phyloP scores from a whole-genome alignment of 2,329 filamentous ascomycete genomes.

The Penicillium sp. region DNA sequence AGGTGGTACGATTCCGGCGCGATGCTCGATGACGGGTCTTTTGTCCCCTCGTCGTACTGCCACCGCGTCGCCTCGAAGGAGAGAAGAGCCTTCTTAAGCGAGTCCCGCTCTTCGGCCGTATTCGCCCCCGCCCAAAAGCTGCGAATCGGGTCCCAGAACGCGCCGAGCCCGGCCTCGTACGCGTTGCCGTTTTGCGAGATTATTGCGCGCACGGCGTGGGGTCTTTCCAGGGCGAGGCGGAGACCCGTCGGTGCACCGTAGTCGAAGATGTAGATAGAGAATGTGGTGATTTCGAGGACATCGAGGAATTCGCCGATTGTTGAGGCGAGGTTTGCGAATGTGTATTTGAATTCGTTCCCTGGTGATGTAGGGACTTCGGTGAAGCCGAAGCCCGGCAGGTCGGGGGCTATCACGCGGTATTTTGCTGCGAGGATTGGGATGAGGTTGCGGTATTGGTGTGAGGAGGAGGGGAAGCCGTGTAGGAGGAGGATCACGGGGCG shows the following conservation, averaged over 20 bases:
- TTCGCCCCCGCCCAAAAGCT: slow-evolving; percentile 52
- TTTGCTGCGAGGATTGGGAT: slow-evolving; percentile 50
- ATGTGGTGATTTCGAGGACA: slow-evolving; percentile 53
- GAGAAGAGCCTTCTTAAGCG: slow-evolving; percentile 41
- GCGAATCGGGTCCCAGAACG: slow-evolving; percentile 57
- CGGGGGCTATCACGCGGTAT: slow-evolving; percentile 59
- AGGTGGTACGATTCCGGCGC: slow-evolving; percentile 54
- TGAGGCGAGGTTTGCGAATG: slow-evolving; percentile 57
- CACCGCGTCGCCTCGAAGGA: slow-evolving; percentile 46
- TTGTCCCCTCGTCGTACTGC: slow-evolving; percentile 52
- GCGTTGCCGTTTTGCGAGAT: slow-evolving; percentile 67
- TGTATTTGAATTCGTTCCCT: slow-evolving; percentile 53
- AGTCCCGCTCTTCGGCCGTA: slow-evolving; percentile 39
- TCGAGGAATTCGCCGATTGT: slow-evolving; percentile 57
- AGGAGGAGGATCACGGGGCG: slow-evolving; percentile 51
- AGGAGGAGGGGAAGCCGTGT: slow-evolving; percentile 54
- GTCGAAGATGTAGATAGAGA: slow-evolving; percentile 66
- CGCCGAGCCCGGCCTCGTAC: slow-evolving; percentile 60
- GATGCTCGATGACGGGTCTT: slow-evolving; percentile 37
- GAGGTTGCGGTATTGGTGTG: slow-evolving; percentile 51
- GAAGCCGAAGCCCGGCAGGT: slow-evolving; percentile 66
- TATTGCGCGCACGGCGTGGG: slow-evolving; percentile 56
- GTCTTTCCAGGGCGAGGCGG: slow-evolving; percentile 57
- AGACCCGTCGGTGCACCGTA: slow-evolving; percentile 64
- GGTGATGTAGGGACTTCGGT: slow-evolving; percentile 49